phyloP scores from a whole-genome alignment of 345 rosid genomes.

The Brassica incana region DNA sequence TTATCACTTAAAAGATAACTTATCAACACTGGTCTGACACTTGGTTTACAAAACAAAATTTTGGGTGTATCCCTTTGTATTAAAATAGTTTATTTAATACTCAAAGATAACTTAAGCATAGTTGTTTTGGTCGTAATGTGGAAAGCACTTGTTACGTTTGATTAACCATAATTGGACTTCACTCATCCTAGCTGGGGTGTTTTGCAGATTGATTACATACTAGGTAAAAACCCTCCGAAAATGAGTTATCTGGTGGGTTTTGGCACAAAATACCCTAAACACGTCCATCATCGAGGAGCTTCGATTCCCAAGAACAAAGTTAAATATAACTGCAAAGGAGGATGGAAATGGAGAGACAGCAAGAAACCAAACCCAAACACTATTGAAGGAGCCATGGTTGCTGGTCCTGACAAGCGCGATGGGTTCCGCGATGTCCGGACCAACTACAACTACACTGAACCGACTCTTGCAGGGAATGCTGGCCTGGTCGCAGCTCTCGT shows the following conservation, averaged over 20 bases:
- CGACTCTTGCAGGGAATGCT: conserved; percentile 91
- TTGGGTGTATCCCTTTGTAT: background rate
- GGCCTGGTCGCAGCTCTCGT: conserved; percentile 92
- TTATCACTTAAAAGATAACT: background rate
- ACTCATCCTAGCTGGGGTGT: background rate
- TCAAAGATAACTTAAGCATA: background rate
- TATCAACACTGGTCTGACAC: background rate
- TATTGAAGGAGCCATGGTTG: conserved; percentile 95
- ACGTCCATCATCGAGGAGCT: conserved; percentile 89
- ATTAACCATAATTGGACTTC: background rate
- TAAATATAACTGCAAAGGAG: conserved; percentile 86
- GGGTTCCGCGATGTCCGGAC: conserved; percentile 83
- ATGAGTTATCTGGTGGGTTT: conserved; percentile 94
- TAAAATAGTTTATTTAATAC: background rate
- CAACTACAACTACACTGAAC: conserved; percentile 95
- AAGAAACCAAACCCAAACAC: conserved; percentile 82
- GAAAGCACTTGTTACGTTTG: background rate
- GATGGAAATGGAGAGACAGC: conserved; percentile 95
- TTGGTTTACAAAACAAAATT: background rate
- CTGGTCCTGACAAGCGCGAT: conserved; percentile 90
- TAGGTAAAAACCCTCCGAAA: conserved; percentile 89
- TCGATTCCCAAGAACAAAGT: conserved; percentile 87
- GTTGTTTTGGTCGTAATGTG: background rate
- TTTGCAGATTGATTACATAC: conserved; percentile 78
- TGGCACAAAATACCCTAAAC: conserved; percentile 76